Evolutionary conservation across 2,329 filamentous ascomycete species (phyloP).

Genomic region (Sclerotinia spermophila): DNA sequence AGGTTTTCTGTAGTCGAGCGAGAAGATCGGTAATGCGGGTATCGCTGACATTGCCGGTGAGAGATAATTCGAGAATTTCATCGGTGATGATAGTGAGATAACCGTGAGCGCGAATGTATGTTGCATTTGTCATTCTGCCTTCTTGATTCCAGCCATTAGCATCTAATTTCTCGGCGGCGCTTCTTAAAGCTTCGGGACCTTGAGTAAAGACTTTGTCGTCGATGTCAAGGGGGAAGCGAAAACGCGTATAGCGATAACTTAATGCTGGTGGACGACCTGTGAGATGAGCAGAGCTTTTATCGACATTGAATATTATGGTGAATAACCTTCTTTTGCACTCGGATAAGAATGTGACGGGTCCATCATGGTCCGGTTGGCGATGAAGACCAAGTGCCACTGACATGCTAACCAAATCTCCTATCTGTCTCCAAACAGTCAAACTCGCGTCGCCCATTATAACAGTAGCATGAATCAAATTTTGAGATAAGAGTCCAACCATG

Average conservation of each 20-base stretch:
- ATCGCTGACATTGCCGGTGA: constrained; percentile 27
- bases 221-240: constrained; percentile 53
- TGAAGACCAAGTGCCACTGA: constrained; percentile 34
- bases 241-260: constrained; percentile 50
- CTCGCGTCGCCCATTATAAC: constrained; percentile 42
- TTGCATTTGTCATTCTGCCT: constrained; percentile 44
- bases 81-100: constrained; percentile 51
- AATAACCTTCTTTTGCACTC: constrained; percentile 41
- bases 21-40: constrained; percentile 27
- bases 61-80: constrained; percentile 56
- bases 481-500: constrained; percentile 40
- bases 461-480: constrained; percentile 40
- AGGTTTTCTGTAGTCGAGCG: constrained; percentile 37
- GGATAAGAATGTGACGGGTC: constrained; percentile 34
- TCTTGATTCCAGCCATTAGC: constrained; percentile 50
- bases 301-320: constrained; percentile 41
- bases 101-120: constrained; percentile 45
- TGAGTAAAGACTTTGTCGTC: constrained; percentile 48
- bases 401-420: constrained; percentile 40
- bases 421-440: constrained; percentile 40
- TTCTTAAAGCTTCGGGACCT: constrained; percentile 40
- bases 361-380: constrained; percentile 26
- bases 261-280: constrained; percentile 53
- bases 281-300: constrained; percentile 51
- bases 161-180: constrained; percentile 43